phyloP scores from a whole-genome alignment of 768 basidiomycete species.

The Lactarius vividus region DNA sequence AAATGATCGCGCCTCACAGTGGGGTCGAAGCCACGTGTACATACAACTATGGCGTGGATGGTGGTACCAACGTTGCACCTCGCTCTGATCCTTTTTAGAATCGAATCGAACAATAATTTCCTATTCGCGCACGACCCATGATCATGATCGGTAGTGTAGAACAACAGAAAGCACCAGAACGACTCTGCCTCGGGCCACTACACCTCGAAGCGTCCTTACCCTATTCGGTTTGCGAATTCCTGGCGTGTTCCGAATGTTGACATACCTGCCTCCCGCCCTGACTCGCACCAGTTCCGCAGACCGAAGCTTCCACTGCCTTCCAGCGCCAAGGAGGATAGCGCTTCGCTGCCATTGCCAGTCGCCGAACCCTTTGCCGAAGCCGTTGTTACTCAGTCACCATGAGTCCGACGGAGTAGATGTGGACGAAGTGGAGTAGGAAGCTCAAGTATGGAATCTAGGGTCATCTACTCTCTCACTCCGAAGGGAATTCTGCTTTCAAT shows the following conservation, averaged over 20 bases:
- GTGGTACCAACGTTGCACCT: neutral
- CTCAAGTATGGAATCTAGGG: neutral
- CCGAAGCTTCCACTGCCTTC: neutral
- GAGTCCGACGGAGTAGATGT: neutral
- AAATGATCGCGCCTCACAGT: neutral
- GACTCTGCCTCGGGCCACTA: neutral
- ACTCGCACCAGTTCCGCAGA: neutral
- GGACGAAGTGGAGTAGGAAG: neutral
- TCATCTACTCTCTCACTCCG: neutral
- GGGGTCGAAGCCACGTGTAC: neutral
- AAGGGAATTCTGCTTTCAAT: constrained; percentile 2
- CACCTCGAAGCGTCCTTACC: neutral
- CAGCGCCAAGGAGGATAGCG: neutral
- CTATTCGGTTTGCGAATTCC: neutral
- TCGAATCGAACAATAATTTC: too few relatives aligned
- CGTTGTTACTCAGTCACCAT: neutral
- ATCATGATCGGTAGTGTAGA: too few relatives aligned
- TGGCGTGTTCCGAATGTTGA: neutral
- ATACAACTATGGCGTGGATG: neutral
- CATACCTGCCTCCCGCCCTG: neutral
- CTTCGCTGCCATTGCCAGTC: neutral
- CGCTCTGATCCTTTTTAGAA: too few relatives aligned
- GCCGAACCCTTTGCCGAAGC: neutral
- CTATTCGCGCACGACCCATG: too few relatives aligned
- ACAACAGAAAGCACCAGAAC: neutral